Base-by-base conservation (phyloP, 331 rosid genomes). In the Malus hybrid region DNA sequence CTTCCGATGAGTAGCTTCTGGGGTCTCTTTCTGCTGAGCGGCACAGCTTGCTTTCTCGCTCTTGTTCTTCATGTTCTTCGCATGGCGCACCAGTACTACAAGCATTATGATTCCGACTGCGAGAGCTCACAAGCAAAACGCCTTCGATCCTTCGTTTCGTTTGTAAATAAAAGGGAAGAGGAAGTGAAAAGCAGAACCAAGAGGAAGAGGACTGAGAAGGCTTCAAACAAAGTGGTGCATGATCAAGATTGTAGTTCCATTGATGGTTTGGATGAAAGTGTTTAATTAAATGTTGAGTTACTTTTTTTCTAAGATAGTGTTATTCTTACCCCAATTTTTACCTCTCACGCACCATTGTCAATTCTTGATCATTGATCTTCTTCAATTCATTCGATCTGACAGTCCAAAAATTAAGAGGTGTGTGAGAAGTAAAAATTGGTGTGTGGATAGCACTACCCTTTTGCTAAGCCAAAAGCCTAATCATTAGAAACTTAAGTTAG, bases 1-100 rank as follows among this genome's bases (percentile, higher is more conserved):
- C 90, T 89, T 18, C 87, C 84, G 20, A 60, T 84, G 1, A 76
- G 74, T 12, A 91, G 97, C 79, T 91, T 91, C 53, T 84, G 88
- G 89, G 92, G 97, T 9, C 83, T 91, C 14, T 91, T 88, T 76
- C 82, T 89, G 14, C 53, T 91, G 1, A 75, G 83, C 71, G 91
- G 96, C 66, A 70, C 63, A n/a, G 77, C 84, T 57, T 81, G 46
- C 46, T 39, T 39, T 39, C 46, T 39, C 4, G 46, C 46, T 39
- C 46, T 39, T 39, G 46, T 39, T 26, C 57, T 77, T 57, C 75
- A 80, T 58, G 55, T 73, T 28, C 13, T 78, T 32, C 63, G 79
- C 44, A 69, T 86, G 80, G 77, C 52, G 16, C 58, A 71, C 67
- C 63, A 72, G 33, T 86, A 39, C 68, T 72, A 39, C 68, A 19